Conservation (phyloP, 176 grass and related monocot species). For the Carex parvula region DNA sequence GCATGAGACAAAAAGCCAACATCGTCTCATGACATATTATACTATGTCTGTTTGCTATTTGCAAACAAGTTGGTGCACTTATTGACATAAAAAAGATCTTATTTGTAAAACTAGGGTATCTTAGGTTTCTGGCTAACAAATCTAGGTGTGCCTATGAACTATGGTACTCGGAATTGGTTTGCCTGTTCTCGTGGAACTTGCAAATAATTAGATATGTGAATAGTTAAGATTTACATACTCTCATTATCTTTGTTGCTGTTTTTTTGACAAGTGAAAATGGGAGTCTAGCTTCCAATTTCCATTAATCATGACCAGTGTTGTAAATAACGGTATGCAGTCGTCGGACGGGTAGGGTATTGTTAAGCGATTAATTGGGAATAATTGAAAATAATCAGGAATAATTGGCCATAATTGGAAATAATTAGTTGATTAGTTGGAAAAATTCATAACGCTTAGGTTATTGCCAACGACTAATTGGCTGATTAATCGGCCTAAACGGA, state of each 20-base stretch:
- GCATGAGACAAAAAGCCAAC: slow-evolving; percentile 17
- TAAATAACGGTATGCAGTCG: no score
- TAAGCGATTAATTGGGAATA: no score
- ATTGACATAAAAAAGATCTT: not conserved
- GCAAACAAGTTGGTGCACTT: not conserved
- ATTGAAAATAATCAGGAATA: no score
- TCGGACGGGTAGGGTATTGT: no score
- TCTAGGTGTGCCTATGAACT: not conserved
- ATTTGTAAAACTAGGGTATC: not conserved
- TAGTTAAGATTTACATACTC: not conserved
- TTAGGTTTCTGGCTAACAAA: slow-evolving; percentile 11
- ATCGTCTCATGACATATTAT: not conserved
- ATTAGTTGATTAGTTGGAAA: no score
- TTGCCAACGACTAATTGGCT: no score
- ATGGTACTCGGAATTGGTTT: not conserved
- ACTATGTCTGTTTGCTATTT: not conserved
- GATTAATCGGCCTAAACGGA: no score
- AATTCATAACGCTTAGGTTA: no score
- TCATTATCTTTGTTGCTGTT: not conserved
- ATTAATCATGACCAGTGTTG: no score
- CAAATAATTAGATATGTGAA: slow-evolving; percentile 3
- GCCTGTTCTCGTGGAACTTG: slow-evolving; percentile 1
- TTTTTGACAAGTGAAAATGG: no score
- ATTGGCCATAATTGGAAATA: no score
- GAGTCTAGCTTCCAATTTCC: no score